Evolutionary conservation across 108 stramenopile genomes (phyloP).

Genomic region (Aureococcus anophagefferens): DNA sequence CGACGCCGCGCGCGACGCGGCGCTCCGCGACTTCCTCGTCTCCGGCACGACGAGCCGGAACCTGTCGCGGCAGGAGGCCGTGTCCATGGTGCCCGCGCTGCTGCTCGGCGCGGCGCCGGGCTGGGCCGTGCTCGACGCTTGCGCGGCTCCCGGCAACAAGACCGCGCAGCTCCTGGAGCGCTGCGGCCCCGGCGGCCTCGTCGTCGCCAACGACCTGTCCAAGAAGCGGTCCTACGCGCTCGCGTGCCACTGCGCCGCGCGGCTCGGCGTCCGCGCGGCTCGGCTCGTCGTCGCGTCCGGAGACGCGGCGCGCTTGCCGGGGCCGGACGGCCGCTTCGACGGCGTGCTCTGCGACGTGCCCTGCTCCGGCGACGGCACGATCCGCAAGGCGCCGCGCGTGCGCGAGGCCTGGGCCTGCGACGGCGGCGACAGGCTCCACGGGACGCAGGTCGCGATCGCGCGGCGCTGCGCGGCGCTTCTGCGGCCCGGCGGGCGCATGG

Average conservation of each 20-base stretch:
- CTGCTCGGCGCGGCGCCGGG: slow-evolving; percentile 75
- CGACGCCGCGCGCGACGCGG: too few species aligned
- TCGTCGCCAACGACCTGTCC: slow-evolving; percentile 92
- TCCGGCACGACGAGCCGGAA: too few species aligned
- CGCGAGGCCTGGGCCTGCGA: slow-evolving; percentile 62
- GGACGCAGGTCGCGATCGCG: slow-evolving; percentile 42
- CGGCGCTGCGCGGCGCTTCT: slow-evolving; percentile 36
- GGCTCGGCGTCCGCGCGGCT: too few species aligned
- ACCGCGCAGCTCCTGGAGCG: slow-evolving; percentile 93
- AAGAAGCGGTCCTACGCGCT: slow-evolving; percentile 92
- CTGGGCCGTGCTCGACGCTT: too few species aligned
- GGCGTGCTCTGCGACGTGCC: too few species aligned
- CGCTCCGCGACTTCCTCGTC: too few species aligned
- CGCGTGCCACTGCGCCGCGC: too few species aligned
- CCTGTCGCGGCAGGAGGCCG: slow-evolving; percentile 99
- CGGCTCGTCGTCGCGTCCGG: too few species aligned
- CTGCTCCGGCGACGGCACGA: slow-evolving; percentile 94
- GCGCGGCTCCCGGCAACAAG: slow-evolving; percentile 96
- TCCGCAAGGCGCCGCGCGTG: slow-evolving; percentile 84
- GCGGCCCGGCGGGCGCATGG: slow-evolving; percentile 67
- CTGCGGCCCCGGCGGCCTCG: slow-evolving; percentile 57
- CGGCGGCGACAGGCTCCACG: slow-evolving; percentile 26
- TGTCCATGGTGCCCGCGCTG: slow-evolving; percentile 95
- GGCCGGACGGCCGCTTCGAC: too few species aligned
- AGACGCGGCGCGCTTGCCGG: too few species aligned